A percentile compares a stretch with the other conserved stretches of the same genome.
phyloP scores from a whole-genome alignment of 345 rosid genomes.

The Aquilaria malaccensis region DNA sequence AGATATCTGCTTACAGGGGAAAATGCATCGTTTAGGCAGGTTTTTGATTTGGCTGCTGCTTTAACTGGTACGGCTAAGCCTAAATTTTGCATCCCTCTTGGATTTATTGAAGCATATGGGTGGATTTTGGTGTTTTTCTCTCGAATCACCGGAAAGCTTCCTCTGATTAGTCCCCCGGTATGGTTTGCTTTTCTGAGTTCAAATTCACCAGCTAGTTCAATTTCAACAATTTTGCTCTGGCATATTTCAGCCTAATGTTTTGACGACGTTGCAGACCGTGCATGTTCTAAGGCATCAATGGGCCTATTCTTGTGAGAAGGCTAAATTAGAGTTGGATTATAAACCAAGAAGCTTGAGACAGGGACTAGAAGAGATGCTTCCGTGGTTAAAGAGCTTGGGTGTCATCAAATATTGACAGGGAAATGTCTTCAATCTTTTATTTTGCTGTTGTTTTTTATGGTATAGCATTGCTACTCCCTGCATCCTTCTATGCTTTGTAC shows the following conservation, averaged over 20 bases:
- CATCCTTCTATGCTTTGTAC: too few species aligned
- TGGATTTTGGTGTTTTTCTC: constrained; percentile 59
- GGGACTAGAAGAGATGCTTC: constrained; percentile 67
- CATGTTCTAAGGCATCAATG: constrained; percentile 71
- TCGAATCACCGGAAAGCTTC: constrained; percentile 77
- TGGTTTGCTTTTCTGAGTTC: constrained; percentile 13
- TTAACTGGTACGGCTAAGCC: constrained; percentile 59
- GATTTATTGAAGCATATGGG: constrained; percentile 54
- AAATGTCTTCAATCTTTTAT: too few species aligned
- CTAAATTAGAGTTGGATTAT: constrained; percentile 67
- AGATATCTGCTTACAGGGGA: constrained; percentile 88
- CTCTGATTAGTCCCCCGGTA: constrained; percentile 86
- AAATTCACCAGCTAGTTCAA: too few species aligned
- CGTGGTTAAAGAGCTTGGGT: constrained; percentile 76
- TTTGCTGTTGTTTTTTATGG: too few species aligned
- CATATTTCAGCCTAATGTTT: background rate
- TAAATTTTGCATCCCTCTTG: constrained; percentile 54
- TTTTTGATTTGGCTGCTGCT: constrained; percentile 73
- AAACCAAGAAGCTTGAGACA: constrained; percentile 74
- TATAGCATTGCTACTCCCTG: too few species aligned
- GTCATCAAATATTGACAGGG: constrained; percentile 43
- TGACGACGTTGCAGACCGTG: constrained; percentile 44
- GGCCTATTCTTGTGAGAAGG: constrained; percentile 87
- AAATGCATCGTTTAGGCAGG: constrained; percentile 61
- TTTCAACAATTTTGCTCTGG: background rate